Percentiles rank a stretch among this genome's conserved stretches.
Conservation (phyloP, 2,329 filamentous ascomycete genomes). For the Pseudogymnoascus sp. region DNA sequence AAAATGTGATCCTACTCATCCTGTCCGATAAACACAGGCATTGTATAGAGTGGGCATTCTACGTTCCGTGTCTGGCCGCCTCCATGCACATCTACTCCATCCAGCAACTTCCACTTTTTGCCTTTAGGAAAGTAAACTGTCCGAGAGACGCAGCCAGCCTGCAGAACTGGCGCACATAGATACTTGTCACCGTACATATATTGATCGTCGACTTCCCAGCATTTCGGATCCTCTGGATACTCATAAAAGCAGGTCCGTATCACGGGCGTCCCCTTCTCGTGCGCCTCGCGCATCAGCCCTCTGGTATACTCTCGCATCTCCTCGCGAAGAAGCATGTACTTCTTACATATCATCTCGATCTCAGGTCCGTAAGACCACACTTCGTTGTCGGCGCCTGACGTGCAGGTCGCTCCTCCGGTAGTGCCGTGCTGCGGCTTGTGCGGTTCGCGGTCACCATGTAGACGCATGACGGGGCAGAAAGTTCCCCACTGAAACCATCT, state of each 20-base stretch:
- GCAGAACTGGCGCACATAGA: constrained; percentile 48
- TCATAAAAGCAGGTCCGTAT: constrained; percentile 58
- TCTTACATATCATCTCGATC: constrained; percentile 51
- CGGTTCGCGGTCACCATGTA: constrained; percentile 59
- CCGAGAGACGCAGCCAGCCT: constrained; percentile 36
- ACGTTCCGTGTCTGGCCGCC: constrained; percentile 36
- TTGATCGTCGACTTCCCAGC: constrained; percentile 52
- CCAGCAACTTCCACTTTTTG: constrained; percentile 36
- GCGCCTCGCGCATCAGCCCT: constrained; percentile 50
- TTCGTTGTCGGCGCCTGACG: constrained; percentile 48
- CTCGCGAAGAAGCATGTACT: constrained; percentile 52
- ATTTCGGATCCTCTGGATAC: constrained; percentile 45
- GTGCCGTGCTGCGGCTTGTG: constrained; percentile 35
- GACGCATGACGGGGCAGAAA: constrained; percentile 59
- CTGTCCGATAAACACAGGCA: constrained; percentile 37
- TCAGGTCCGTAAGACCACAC: constrained; percentile 58
- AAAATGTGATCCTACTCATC: background rate
- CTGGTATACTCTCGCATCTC: constrained; percentile 50
- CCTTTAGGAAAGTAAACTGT: constrained; percentile 46
- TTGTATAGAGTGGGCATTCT: constrained; percentile 37
- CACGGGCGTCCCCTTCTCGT: constrained; percentile 50
- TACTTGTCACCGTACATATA: constrained; percentile 58
- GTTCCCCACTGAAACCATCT: constrained; percentile 64
- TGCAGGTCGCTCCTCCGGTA: constrained; percentile 17
- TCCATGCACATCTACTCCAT: constrained; percentile 27